These are phyloP conservation scores for Xylariaceae sp. DNA, from an alignment of 2,329 filamentous ascomycete species.

Conservation along the genomic window DNA sequence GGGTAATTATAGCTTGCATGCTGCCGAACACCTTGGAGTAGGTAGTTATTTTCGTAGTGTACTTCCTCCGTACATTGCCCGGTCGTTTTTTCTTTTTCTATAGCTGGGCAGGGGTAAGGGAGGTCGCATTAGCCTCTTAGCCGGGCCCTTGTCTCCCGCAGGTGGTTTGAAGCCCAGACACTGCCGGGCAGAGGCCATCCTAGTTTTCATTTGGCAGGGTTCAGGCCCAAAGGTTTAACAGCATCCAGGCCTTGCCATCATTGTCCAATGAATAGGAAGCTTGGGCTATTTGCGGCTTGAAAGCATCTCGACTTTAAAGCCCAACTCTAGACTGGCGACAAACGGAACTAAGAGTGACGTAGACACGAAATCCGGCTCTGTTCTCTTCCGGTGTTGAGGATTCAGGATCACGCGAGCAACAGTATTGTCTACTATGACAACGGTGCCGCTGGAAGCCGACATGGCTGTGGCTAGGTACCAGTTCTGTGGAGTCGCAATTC, in stretches of 20 bases:
- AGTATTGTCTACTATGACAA: conserved; percentile 3
- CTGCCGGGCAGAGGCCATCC: conserved; percentile 7
- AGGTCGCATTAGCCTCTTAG: conserved; percentile 15
- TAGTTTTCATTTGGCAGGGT: conserved; percentile 11
- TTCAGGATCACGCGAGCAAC: background rate
- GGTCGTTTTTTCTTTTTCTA: conserved; percentile 14
- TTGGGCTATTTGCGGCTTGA: conserved; percentile 5
- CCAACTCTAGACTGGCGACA: conserved; percentile 2
- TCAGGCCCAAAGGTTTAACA: conserved; percentile 10
- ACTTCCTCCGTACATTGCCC: conserved; percentile 4
- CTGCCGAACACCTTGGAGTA: conserved; percentile 6
- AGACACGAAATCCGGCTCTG: background rate
- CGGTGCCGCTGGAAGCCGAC: background rate
- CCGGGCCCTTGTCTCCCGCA: conserved; percentile 10
- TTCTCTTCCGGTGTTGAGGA: background rate
- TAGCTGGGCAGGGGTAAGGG: conserved; percentile 15
- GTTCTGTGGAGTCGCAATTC: conserved; percentile 1
- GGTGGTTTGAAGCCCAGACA: conserved; percentile 14
- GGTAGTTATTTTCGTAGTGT: conserved; percentile 9
- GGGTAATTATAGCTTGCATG: conserved; percentile 12
- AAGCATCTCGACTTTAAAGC: conserved; percentile 2
- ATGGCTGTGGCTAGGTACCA: background rate
- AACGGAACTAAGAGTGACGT: background rate
- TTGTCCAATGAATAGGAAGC: conserved; percentile 5
- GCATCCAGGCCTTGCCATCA: conserved; percentile 2